Evolutionary conservation across 495 filamentous ascomycete genomes (phyloP), one percentile per base, ranked within the genome.

Genomic region (Penicillium antarcticum): DNA sequence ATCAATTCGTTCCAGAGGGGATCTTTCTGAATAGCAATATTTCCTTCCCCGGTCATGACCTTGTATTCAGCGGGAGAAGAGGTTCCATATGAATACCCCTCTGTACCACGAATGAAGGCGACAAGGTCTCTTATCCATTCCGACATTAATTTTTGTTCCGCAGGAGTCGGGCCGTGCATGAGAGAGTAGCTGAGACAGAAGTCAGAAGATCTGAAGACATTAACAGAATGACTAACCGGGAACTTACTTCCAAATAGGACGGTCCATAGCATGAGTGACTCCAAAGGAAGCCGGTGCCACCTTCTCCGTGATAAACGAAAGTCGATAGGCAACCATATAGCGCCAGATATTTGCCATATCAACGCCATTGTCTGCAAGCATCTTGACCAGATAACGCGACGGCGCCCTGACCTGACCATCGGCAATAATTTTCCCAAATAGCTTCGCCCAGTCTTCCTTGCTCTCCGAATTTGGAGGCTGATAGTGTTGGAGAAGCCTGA

Each of bases 391-490:
- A 33, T 60, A 68, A 11, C 62, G 56, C 14, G 60, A 66, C 1
- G 66, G 63, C 7, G 60, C 58, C 34, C 60, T 63, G 26, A 78
- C 68, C 55, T 80, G 77, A 32, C 76, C 71, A 48, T 78, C 74
- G 5, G 76, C 70, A 41, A 78, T 75, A 11, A 79, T 68, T 14
- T 51, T 58, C 0, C 76, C 76, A 46, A 75, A 78, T 2, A 69
- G 59, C 5, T 72, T 69, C 26, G 57, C 55, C 76, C 74, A 80
- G 37, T 69, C 68, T 16, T 65, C 54, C 13, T 58, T 53, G 12
- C 60, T 48, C 0, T 44, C 17, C 2, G 63, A 53, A 0, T 39
- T 34, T 1, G 63, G 55, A 4, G 74, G 58, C 23, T 62, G 61
- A 52, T 76, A 76, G 31, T 67, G 50, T n/a, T 64, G 45, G 17